Percentiles rank a stretch among this genome's conserved stretches.
phyloP scores from a whole-genome alignment of 495 filamentous ascomycete species.

The Podospora pseudopauciseta region DNA sequence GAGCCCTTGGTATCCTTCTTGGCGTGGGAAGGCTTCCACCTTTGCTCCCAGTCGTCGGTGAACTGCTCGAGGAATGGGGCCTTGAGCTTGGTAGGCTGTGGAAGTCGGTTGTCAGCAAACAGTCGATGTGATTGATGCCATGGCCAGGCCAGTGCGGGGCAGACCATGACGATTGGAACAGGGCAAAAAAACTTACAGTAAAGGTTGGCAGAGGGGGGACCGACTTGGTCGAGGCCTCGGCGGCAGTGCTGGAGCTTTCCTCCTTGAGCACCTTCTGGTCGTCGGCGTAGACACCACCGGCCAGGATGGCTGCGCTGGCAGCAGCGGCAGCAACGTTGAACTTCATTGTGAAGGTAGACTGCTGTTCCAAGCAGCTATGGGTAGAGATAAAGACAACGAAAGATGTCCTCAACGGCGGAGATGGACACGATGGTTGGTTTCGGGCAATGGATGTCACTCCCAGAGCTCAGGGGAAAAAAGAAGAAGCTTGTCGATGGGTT shows the following conservation, averaged over 20 bases:
- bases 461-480: slow-evolving; percentile 41
- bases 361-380: slow-evolving; percentile 19
- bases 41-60: slow-evolving; percentile 84
- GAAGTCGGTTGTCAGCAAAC: slow-evolving; percentile 31
- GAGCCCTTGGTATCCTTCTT: slow-evolving; percentile 81
- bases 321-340: slow-evolving; percentile 70
- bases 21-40: slow-evolving; percentile 92
- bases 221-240: slow-evolving; percentile 55
- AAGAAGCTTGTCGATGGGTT: slow-evolving; percentile 30
- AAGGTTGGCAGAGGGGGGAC: slow-evolving; percentile 71
- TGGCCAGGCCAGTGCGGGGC: background rate
- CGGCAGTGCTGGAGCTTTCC: slow-evolving; percentile 37
- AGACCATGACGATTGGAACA: slow-evolving; percentile 16
- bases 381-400: slow-evolving; percentile 17
- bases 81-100: slow-evolving; percentile 78
- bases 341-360: slow-evolving; percentile 53
- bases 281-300: slow-evolving; percentile 68
- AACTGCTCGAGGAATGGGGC: slow-evolving; percentile 98
- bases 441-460: slow-evolving; percentile 38
- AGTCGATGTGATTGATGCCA: background rate
- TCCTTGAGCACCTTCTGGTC: slow-evolving; percentile 57
- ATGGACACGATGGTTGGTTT: slow-evolving; percentile 15
- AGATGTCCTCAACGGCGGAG: slow-evolving; percentile 25
- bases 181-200: slow-evolving; percentile 59
- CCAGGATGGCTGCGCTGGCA: slow-evolving; percentile 66